Conservation (phyloP, 768 basidiomycete species). For the Amanita rubescens region DNA sequence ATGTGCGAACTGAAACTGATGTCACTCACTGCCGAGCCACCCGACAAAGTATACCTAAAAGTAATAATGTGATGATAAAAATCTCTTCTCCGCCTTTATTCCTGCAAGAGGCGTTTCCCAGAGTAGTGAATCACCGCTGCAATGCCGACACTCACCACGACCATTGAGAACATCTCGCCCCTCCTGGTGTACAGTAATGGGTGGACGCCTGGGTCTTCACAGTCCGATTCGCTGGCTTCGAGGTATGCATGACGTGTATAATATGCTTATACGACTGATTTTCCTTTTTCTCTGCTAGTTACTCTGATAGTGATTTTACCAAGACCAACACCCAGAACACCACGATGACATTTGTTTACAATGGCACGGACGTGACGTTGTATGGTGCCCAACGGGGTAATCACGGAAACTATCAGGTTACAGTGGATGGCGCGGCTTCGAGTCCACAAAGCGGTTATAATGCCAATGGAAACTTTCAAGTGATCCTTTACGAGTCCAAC, state of each 20-base stretch:
- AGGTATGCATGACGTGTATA: no score
- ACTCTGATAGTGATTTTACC: slow-evolving; percentile 32
- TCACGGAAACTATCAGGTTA: slow-evolving; percentile 23
- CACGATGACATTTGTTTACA: slow-evolving; percentile 31
- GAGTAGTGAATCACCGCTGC: background rate
- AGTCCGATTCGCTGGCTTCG: no score
- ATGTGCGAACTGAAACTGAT: no score
- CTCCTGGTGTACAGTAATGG: slow-evolving; percentile 20
- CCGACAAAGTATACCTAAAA: no score
- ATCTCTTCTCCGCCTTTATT: background rate
- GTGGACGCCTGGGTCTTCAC: background rate
- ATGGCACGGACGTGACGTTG: slow-evolving; percentile 40
- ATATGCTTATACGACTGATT: no score
- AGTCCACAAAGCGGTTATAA: no score
- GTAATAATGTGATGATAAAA: no score
- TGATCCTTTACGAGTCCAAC: background rate
- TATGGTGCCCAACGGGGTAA: slow-evolving; percentile 43
- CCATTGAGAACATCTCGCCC: slow-evolving; percentile 27
- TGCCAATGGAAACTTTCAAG: background rate
- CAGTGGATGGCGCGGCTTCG: slow-evolving; percentile 26
- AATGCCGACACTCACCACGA: slow-evolving; percentile 26
- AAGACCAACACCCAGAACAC: slow-evolving; percentile 25
- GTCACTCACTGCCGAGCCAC: no score
- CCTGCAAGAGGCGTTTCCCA: background rate
- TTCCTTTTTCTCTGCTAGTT: slow-evolving; percentile 15